A percentile compares a stretch with the other conserved stretches of the same genome.
Conservation (phyloP, 2,329 filamentous ascomycete species). For the Penicillium sp. region DNA sequence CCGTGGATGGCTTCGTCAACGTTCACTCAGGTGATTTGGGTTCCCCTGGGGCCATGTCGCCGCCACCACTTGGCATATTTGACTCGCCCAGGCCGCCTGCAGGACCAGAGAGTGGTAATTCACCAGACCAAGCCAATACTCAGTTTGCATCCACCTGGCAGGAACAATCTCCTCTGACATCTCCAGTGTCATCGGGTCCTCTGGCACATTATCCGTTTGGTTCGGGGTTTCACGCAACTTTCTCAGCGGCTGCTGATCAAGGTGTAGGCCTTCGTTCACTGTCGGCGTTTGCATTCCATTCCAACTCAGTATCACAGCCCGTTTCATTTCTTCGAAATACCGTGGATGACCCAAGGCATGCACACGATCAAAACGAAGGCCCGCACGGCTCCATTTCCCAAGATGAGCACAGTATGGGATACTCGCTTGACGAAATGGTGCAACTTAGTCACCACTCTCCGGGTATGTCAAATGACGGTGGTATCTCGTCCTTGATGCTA, state of each 20-base stretch:
- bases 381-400: neutral
- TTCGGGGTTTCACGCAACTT: conserved; percentile 18
- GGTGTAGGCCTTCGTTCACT: conserved; percentile 28
- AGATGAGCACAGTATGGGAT: conserved; percentile 10
- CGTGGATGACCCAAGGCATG: conserved; percentile 39
- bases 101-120: conserved; percentile 7
- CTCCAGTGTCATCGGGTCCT: conserved; percentile 14
- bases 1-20: conserved; percentile 16
- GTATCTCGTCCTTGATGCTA: conserved; percentile 9
- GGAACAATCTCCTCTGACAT: conserved; percentile 19
- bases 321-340: conserved; percentile 38
- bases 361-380: conserved; percentile 7
- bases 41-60: conserved; percentile 16
- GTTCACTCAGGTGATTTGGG: conserved; percentile 10
- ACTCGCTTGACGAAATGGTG: neutral
- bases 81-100: conserved; percentile 16
- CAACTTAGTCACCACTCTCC: neutral
- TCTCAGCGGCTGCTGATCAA: conserved; percentile 24
- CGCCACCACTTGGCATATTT: conserved; percentile 12
- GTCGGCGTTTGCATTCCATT: conserved; percentile 31
- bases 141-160: conserved; percentile 23
- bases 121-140: conserved; percentile 13
- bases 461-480: neutral
- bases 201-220: conserved; percentile 20
- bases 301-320: conserved; percentile 34